Evolutionary conservation across 805 yeast species (phyloP).

Genomic region (Nakazawaea ernobii): DNA sequence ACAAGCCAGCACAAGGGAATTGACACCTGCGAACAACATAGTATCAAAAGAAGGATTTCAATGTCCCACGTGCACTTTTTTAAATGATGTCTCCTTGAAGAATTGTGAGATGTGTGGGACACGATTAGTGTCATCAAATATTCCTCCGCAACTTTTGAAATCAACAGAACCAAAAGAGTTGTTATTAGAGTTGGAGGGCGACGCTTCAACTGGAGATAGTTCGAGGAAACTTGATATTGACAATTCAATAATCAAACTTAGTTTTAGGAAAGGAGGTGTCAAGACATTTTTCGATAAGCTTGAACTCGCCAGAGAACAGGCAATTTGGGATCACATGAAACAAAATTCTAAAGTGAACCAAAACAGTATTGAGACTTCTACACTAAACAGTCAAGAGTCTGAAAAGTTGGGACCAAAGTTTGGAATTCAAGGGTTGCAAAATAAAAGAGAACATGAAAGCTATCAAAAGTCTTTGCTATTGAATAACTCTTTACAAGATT

Average conservation of each 20-base stretch:
- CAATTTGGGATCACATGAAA: constrained; percentile 38
- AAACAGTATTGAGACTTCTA: constrained; percentile 25
- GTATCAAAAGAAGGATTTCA: constrained; percentile 27
- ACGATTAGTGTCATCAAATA: constrained; percentile 27
- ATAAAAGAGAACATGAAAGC: constrained; percentile 46
- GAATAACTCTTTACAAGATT: constrained; percentile 66
- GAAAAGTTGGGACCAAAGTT: constrained; percentile 21
- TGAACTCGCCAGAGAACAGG: constrained; percentile 36
- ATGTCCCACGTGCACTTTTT: constrained; percentile 54
- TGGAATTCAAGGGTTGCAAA: constrained; percentile 72
- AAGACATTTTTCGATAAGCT: constrained; percentile 43
- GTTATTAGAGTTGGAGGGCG: constrained; percentile 12
- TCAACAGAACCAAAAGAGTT: neutral
- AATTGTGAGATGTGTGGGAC: constrained; percentile 88
- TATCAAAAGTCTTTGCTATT: constrained; percentile 56
- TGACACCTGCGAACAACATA: constrained; percentile 4
- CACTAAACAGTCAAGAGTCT: neutral
- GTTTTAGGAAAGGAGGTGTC: constrained; percentile 74
- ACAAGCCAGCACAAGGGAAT: constrained; percentile 2
- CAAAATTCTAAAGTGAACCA: constrained; percentile 25
- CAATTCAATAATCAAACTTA: constrained; percentile 44
- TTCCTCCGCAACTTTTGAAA: constrained; percentile 13
- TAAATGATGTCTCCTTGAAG: constrained; percentile 72
- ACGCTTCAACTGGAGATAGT: constrained; percentile 12
- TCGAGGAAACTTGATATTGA: neutral